Base-by-base conservation (phyloP, 2,329 filamentous ascomycete genomes). In the Beauveria australis region DNA sequence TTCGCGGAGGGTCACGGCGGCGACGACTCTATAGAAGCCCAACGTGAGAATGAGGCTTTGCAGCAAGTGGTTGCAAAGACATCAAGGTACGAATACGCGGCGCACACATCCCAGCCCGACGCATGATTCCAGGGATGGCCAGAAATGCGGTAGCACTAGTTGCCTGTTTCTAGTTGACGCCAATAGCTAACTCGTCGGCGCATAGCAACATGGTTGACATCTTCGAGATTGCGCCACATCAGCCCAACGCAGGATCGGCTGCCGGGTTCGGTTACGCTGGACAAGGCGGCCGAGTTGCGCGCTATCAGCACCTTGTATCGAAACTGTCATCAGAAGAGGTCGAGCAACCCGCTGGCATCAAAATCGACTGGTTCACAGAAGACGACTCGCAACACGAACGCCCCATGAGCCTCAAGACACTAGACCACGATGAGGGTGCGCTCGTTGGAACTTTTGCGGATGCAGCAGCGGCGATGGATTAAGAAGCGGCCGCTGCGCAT, bases 131-230 rank as follows among this genome's bases (percentile, higher is more conserved):
- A n/a, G 18, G 19, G 14, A 37, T 33, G 43, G 37, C 10, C n/a
- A 3, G 2, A 28, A 37, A 37, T 19, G 28, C 19, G 10, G 5
- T 12, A 53, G 5, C 19, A 44, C 2, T 16, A 8, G 22, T 14
- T 37, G 5, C 33, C 22, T 8, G 5, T 18, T 51, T 24, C 37
- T 40, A 24, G 16, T 47, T 12, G n/a, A 14, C 12, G 33, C 57
- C 58, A 51, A 60, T 53, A 7, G 40, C 52, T 63, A 54, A 60
- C 49, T 33, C 7, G 18, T 3, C 16, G 10, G 7, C 33, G n/a
- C 19, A 9, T 68, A 88, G 85, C 67, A 86, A 87, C 67, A 82
- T 88, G 74, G 84, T 88, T 63, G 85, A 88, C 68, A 83, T 88
- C 52, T 87, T 87, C 72, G 84, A 87, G 64, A 85, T 86, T 67